Base-by-base conservation (phyloP, 2,329 filamentous ascomycete genomes). In the Polytolypa hystricis region DNA sequence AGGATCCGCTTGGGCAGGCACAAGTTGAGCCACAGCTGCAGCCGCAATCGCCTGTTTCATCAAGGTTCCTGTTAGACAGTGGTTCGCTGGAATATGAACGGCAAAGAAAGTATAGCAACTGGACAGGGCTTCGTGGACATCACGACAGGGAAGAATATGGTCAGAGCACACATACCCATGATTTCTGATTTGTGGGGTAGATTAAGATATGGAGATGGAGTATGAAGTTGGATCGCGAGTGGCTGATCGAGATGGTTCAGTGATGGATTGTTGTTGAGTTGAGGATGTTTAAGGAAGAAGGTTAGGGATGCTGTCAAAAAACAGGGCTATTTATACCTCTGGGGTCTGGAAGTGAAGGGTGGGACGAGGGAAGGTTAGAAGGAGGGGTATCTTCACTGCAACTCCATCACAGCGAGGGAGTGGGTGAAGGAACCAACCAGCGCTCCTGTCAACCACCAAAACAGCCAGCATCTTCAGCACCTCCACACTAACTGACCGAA, bases 31-130 rank as follows among this genome's bases (percentile, higher is more conserved):
- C 35, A 31, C 35, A 37, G 19, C 8, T 19, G 19, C 35, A 37
- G 26, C 35, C 35, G 31, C 35, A 37, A 19, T 37, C 35, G 26
- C 35, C 35, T 37, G 18, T 25, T 31, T 19, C 12, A 11, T 19
- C 6, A 18, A 5, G 11, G 15, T 30, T 30, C 9, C 8, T 30
- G 15, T 30, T 30, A 12, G 28, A n/a, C 5, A 4, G 23, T 26
- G 23, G 23, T 9, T 26, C 12, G 23, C 3, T 26, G 5, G 23
- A 10, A 26, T 26, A 10, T 5, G 23, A 26, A 10, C 10, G 10
- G 23, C 3, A 12, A 10, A 26, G 10, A 9, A 26, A 10, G 10
- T 12, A 1, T 12, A 5, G 10, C 23, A 10, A 26, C 23, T 3
- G 23, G 23, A 26, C 23, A 12, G 12, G 1, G 23, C 5, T 1